Evolutionary conservation across 2,329 filamentous ascomycete genomes (phyloP).

Genomic region (Chaetomium globosum): DNA sequence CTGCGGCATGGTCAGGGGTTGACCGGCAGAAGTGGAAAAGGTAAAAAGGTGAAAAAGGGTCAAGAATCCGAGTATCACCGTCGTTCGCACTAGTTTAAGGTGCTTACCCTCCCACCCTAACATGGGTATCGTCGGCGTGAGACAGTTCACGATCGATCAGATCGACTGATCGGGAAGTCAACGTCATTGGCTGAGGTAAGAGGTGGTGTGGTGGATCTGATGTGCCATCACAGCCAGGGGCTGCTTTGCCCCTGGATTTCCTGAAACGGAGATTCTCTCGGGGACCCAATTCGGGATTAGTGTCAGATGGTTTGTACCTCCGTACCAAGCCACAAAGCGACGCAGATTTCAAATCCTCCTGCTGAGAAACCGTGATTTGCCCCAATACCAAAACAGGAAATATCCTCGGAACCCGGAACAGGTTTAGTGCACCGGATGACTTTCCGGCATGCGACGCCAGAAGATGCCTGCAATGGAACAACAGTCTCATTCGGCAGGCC

Average conservation of each 20-base stretch:
- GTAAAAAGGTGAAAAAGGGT: not conserved
- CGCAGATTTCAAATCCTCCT: not conserved
- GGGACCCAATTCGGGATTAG: not conserved
- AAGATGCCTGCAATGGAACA: not conserved
- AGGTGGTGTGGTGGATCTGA: not conserved
- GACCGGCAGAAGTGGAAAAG: not conserved
- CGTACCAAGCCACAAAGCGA: not conserved
- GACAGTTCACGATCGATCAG: not conserved
- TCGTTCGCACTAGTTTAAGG: not conserved
- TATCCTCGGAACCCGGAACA: not conserved
- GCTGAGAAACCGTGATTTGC: not conserved
- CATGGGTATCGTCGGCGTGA: not conserved
- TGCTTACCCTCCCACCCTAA: not conserved
- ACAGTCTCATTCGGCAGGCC: not conserved
- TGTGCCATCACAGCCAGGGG: not conserved
- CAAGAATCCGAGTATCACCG: not conserved
- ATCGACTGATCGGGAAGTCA: not conserved
- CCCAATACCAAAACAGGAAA: not conserved
- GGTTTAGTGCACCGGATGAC: not conserved
- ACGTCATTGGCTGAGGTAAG: not conserved
- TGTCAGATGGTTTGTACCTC: not conserved
- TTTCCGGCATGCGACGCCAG: not conserved
- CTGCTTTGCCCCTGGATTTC: not conserved
- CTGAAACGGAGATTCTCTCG: slow-evolving; percentile 3
- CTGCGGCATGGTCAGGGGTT: not conserved